Percentiles rank a stretch among this genome's conserved stretches.
Conservation (phyloP, 176 grass and related monocot species). For the Rhynchospora pubera region DNA sequence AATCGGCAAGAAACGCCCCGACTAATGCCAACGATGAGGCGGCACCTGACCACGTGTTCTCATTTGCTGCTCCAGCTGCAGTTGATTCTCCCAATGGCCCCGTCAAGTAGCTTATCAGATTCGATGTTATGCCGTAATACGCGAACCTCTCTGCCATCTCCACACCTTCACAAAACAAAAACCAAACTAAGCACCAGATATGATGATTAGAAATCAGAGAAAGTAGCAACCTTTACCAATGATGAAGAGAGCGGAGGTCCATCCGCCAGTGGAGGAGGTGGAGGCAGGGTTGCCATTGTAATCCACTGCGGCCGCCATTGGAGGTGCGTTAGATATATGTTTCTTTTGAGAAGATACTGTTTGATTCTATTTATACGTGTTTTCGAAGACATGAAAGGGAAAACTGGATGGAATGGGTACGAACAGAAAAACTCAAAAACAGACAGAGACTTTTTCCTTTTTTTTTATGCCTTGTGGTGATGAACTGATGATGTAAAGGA, state of each 20-base stretch:
- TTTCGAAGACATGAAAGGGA: no score
- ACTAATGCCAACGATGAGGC: conserved; percentile 11
- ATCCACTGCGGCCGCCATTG: conserved; percentile 4
- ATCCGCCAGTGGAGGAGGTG: neutral
- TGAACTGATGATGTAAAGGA: neutral
- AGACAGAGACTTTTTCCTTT: no score
- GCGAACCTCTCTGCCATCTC: conserved; percentile 26
- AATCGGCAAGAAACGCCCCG: conserved; percentile 21
- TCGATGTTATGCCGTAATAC: neutral
- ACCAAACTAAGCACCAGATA: neutral
- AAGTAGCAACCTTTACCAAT: neutral
- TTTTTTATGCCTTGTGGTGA: neutral
- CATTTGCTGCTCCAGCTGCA: neutral
- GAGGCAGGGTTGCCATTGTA: neutral
- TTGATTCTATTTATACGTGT: no score
- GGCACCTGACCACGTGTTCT: conserved; percentile 22
- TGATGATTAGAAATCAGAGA: neutral
- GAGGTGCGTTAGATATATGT: neutral
- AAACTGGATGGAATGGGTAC: no score
- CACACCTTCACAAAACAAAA: conserved; percentile 9
- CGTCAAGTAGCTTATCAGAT: conserved; percentile 25
- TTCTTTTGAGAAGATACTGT: neutral
- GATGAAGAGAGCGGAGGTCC: conserved; percentile 29
- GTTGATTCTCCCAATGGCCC: conserved; percentile 22
- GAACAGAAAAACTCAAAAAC: no score